Evolutionary conservation across 2,329 filamentous ascomycete genomes (phyloP).

Genomic region (Arthrobotrys iridis): DNA sequence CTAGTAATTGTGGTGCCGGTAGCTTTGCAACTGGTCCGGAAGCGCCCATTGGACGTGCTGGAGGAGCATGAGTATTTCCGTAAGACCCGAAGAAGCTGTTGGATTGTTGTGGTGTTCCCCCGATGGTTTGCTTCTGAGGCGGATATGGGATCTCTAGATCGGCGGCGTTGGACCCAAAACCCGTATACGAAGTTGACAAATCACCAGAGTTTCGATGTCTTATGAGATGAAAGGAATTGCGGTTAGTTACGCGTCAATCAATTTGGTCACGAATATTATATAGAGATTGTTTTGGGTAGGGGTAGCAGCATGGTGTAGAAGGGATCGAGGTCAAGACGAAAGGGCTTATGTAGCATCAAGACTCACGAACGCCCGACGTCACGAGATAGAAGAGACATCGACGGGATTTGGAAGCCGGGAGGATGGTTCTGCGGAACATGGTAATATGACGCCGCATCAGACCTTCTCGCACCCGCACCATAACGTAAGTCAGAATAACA

Average conservation of each 20-base stretch:
- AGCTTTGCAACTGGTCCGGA: constrained; percentile 18
- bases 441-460: constrained; percentile 35
- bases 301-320: neutral
- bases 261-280: neutral
- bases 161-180: constrained; percentile 45
- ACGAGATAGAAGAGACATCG: constrained; percentile 23
- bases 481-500: constrained; percentile 30
- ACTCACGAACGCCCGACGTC: constrained; percentile 49
- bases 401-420: constrained; percentile 35
- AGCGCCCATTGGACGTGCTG: constrained; percentile 12
- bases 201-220: constrained; percentile 53
- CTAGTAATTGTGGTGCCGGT: constrained; percentile 22
- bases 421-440: constrained; percentile 36
- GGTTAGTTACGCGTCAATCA: constrained; percentile 36
- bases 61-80: constrained; percentile 16
- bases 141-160: constrained; percentile 44
- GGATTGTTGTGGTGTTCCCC: constrained; percentile 7
- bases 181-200: constrained; percentile 50
- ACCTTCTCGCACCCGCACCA: constrained; percentile 51
- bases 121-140: constrained; percentile 24
- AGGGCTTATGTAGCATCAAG: constrained; percentile 15
- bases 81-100: constrained; percentile 23
- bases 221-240: constrained; percentile 22
- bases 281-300: neutral
- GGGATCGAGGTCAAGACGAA: neutral